These are phyloP conservation scores for Phyllostachys edulis DNA, from an alignment of 176 grass and related monocot genomes.

Conservation along the genomic window DNA sequence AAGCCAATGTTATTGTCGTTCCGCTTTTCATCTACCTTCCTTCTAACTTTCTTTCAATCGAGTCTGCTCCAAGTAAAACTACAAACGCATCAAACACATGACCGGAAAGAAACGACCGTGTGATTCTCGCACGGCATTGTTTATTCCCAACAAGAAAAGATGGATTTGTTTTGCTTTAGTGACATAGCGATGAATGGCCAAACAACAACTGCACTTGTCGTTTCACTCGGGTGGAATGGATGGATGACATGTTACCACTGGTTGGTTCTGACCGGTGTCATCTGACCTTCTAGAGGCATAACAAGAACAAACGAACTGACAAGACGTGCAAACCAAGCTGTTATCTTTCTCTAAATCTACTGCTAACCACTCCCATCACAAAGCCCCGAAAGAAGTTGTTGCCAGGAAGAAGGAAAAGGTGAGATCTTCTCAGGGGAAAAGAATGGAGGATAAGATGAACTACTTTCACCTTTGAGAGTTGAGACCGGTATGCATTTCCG, in stretches of 20 bases:
- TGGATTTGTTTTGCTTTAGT: constrained; percentile 26
- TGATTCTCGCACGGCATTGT: background rate
- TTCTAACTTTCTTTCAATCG: background rate
- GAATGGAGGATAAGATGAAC: background rate
- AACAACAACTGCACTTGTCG: constrained; percentile 42
- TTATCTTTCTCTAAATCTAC: constrained; percentile 16
- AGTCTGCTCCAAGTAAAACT: constrained; percentile 18
- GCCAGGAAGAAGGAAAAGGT: background rate
- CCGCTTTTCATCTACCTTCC: background rate
- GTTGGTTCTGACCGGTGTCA: constrained; percentile 28
- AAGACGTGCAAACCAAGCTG: constrained; percentile 32
- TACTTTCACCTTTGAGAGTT: constrained; percentile 1
- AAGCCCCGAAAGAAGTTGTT: background rate
- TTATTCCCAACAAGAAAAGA: constrained; percentile 12
- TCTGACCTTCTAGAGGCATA: constrained; percentile 24
- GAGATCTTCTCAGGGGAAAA: background rate
- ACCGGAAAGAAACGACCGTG: background rate
- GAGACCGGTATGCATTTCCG: constrained; percentile 21
- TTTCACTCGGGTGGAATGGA: background rate
- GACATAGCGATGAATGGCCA: constrained; percentile 1
- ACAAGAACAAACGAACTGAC: constrained; percentile 14
- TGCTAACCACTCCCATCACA: constrained; percentile 37
- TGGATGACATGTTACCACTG: constrained; percentile 14
- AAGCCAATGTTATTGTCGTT: background rate
- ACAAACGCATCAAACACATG: background rate